Conservation (phyloP, 2,329 filamentous ascomycete genomes). For the Penicillium sp. region DNA sequence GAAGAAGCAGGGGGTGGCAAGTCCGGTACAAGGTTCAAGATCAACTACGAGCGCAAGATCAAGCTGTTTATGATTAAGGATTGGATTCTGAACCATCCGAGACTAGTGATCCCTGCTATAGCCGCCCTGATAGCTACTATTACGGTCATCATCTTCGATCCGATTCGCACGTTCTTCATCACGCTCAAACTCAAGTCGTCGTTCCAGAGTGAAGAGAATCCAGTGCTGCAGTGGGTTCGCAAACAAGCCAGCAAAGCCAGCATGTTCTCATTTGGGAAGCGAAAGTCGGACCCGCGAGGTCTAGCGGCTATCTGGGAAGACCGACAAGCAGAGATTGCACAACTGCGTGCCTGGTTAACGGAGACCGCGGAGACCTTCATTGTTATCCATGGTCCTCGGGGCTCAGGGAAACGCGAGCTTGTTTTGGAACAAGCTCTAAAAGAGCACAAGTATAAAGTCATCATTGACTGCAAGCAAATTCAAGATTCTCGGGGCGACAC, state of each 20-base stretch:
- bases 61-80: conserved; percentile 80
- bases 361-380: conserved; percentile 91
- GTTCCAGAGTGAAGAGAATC: conserved; percentile 71
- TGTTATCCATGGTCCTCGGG: conserved; percentile 86
- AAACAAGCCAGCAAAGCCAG: conserved; percentile 56
- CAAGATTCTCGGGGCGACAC: conserved; percentile 87
- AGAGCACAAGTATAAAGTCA: conserved; percentile 71
- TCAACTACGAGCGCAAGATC: conserved; percentile 78
- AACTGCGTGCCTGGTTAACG: conserved; percentile 80
- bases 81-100: conserved; percentile 81
- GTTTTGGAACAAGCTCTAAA: conserved; percentile 81
- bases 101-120: conserved; percentile 79
- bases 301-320: conserved; percentile 85
- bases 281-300: conserved; percentile 63
- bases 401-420: conserved; percentile 86
- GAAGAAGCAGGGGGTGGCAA: conserved; percentile 72
- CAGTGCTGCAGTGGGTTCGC: conserved; percentile 77
- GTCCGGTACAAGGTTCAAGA: conserved; percentile 70
- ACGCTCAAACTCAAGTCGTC: conserved; percentile 79
- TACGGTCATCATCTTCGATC: conserved; percentile 88
- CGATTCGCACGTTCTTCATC: conserved; percentile 90
- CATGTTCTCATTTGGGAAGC: conserved; percentile 43
- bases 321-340: conserved; percentile 75
- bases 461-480: conserved; percentile 91
- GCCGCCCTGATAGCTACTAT: conserved; percentile 78